Evolutionary conservation across 2,329 filamentous ascomycete species (phyloP), one percentile per base, ranked within the genome.

Genomic region (Colletotrichum trifolii): DNA sequence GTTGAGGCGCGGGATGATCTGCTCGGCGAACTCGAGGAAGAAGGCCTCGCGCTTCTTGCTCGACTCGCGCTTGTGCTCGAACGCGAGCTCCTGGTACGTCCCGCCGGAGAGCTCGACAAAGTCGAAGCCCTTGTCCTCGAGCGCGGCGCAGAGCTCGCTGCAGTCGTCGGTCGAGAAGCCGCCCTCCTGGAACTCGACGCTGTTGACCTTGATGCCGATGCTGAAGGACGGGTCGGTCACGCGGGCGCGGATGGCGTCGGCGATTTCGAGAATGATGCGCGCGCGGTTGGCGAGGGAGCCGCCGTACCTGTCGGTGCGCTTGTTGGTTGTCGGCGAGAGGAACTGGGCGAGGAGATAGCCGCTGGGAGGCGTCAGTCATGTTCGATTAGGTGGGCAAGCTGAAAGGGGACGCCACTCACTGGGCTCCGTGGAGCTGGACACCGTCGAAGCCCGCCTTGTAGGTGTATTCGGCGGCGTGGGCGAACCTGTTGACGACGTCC

Each of bases 91-190:
- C 73, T 89, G 82, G 69, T 88, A 88, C 0, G 86, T 89, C 8
- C 87, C 87, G 11, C 87, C 87, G 0, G 79, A 83, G 0, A 89
- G 77, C 74, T 89, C 87, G 6, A 89, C 83, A 70, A 87, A 86
- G 72, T 87, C 81, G 42, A 88, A 82, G 8, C 72, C 73, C 66
- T 82, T 79, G 25, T 76, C 70, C 70, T 87, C 83, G 6, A 87
- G 77, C 4, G 78, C 73, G 15, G 76, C 70, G 71, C 79, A 82
- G 43, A 88, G 75, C 55, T 82, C 75, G 15, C 75, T 76, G 1
- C 83, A 82, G 59, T 88, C 86, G 1, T 82, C 79, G 2, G 84
- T 76, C 40, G 78, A 76, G 48, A 87, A 83, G 0, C 85, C 85
- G 45, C 80, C 80, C 15, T 82, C 81, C 68, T 85, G 82, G 74